Evolutionary conservation across 2,329 filamentous ascomycete genomes (phyloP), one percentile per base, ranked within the genome.

Genomic region (Hymenoscyphus salicellus): DNA sequence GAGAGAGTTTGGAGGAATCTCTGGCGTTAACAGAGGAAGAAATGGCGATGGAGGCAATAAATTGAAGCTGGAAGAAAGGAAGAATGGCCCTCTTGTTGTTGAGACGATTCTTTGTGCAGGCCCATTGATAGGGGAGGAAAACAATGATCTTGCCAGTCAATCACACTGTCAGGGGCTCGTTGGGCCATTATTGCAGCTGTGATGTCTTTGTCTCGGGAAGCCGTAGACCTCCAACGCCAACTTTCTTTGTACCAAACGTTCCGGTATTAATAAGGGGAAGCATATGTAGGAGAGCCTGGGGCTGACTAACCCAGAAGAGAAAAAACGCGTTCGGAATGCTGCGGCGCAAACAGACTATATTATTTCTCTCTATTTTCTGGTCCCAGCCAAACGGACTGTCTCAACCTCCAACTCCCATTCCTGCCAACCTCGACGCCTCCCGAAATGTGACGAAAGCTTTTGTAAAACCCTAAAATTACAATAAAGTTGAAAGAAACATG

Each of bases 151-250:
- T 69, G 64, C 69, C 65, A 63, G 65, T 70, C 65, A 69, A 71
- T 62, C 61, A 63, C 58, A 62, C 66, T 69, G 65, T 66, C 65
- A 72, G 61, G 60, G 68, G 36, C 61, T 68, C 58, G 69, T 65
- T 68, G 68, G 61, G 64, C 70, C 69, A 74, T 75, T 72, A 72
- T 72, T 71, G 66, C 64, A 69, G 68, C 64, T 64, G 62, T 65
- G 66, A 65, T 70, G 68, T 66, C 72, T 73, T 74, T 74, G 73
- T 75, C 73, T 75, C 73, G 72, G 73, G 71, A 74, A 69, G 66
- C 66, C 66, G 69, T 67, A 66, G 68, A 71, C 65, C 68, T 71
- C 69, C 65, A 67, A 65, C 69, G 62, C 64, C 68, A 66, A 66
- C 52, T 70, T 55, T 69, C 71, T 74, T 74, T 74, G 71, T 74